Evolutionary conservation across 345 rosid species (phyloP), one percentile per base, ranked within the genome.

Genomic region (Euphorbia peplus): DNA sequence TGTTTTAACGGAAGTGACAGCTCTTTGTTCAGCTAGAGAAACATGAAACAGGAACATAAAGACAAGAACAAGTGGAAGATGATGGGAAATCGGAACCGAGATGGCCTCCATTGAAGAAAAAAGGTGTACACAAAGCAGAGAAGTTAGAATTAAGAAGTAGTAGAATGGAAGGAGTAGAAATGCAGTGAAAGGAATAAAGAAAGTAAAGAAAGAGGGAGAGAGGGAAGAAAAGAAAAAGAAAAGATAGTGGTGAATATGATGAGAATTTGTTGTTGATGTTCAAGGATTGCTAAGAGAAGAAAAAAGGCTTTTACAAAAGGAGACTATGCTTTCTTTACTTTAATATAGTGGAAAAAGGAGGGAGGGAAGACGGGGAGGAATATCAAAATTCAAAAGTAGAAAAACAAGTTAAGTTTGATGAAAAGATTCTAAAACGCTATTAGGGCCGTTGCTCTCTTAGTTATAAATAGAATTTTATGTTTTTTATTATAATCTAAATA

Each of bases 61-160:
- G 24, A 78, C 58, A 10, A 81, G 18, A 48, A 83, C 70, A 11
- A 74, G 0, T 47, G 75, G 78, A 77, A 78, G 75, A 66, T 71
- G 54, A 74, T 26, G 72, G 68, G 75, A 67, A 83, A 67, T 78
- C 79, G 73, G 83, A 75, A 55, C 66, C 26, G 79, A 70, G 70
- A 71, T 76, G 32, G 51, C 68, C 66, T 76, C 88, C 95, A 91
- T 88, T 79, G 89, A 66, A 74, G 80, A 66, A 69, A 61, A 60
- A 63, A 67, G 44, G 50, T 18, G 29, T 51, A 69, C 66, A 61
- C 55, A 71, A 54, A 30, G 8, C 11, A 1, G 69, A 59, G 52
- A 62, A 74, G 75, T 51, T 50, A 32, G 24, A 26, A 41, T 12
- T 32, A 52, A 30, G 24, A 51, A 24, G 47, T 1, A 64, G n/a